phyloP scores from a whole-genome alignment of 768 basidiomycete species.

The Leccinum olivaceopallidum region DNA sequence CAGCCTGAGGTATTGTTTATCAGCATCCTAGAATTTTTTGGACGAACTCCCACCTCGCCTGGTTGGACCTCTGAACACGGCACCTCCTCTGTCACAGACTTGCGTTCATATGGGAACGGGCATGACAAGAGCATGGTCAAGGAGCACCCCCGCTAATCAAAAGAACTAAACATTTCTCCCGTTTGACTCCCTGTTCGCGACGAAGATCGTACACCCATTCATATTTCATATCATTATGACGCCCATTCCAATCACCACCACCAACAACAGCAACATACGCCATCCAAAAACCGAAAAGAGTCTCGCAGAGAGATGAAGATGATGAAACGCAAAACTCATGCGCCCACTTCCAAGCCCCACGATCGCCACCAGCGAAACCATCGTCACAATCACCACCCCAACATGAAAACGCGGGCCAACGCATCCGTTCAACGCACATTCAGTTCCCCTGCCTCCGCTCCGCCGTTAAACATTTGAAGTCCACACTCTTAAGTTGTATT shows the following conservation, averaged over 20 bases:
- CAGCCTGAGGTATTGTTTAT: too few species aligned
- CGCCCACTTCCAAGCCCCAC: slow-evolving; percentile 37
- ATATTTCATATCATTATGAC: slow-evolving; percentile 33
- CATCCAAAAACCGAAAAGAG: slow-evolving; percentile 62
- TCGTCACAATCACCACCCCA: slow-evolving; percentile 61
- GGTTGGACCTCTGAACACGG: slow-evolving; percentile 31
- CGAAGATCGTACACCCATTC: slow-evolving; percentile 58
- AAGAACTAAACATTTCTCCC: slow-evolving; percentile 47
- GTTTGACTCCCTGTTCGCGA: slow-evolving; percentile 52
- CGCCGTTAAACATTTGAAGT: slow-evolving; percentile 29
- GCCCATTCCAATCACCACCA: slow-evolving; percentile 35
- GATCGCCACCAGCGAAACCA: slow-evolving; percentile 50
- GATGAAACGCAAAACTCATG: slow-evolving; percentile 58
- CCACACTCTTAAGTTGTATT: slow-evolving; percentile 20
- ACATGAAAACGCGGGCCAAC: slow-evolving; percentile 58
- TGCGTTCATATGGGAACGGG: slow-evolving; percentile 42
- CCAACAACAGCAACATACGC: slow-evolving; percentile 34
- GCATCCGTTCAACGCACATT: slow-evolving; percentile 53
- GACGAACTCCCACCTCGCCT: slow-evolving; percentile 22
- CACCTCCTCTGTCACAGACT: slow-evolving; percentile 20
- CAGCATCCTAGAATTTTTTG: too few species aligned
- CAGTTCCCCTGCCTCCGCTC: slow-evolving; percentile 35
- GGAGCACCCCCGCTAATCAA: slow-evolving; percentile 28
- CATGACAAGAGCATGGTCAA: slow-evolving; percentile 28
- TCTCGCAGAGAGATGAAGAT: slow-evolving; percentile 66